These are phyloP conservation scores for Apocynum venetum DNA, from an alignment of 257 asterid genomes.

Conservation along the genomic window DNA sequence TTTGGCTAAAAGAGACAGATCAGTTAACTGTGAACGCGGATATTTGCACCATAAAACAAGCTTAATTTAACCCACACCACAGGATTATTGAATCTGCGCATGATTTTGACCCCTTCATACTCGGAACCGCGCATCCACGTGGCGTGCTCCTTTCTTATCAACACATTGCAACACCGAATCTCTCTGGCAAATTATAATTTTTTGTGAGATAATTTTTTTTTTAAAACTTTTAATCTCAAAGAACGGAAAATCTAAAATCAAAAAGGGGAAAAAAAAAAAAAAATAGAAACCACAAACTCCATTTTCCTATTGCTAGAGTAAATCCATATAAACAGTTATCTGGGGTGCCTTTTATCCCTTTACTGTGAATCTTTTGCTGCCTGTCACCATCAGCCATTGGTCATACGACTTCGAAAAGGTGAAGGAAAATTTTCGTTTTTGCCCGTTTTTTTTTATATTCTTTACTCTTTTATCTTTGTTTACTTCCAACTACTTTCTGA, in stretches of 20 bases:
- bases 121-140: background rate
- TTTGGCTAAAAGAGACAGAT: no score
- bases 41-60: no score
- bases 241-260: background rate
- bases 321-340: background rate
- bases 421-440: background rate
- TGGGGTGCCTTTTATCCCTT: background rate
- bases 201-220: no score
- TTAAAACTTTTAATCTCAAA: background rate
- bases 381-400: background rate
- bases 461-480: background rate
- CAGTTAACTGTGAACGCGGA: no score
- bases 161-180: background rate
- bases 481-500: background rate
- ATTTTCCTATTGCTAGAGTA: background rate
- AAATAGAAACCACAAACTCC: background rate
- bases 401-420: background rate
- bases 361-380: background rate
- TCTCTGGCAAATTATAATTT: background rate
- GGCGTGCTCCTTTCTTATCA: background rate
- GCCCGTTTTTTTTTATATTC: background rate
- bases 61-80: no score
- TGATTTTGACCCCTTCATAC: background rate
- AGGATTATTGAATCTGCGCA: no score
- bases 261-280: background rate